Evolutionary conservation across 768 basidiomycete genomes (phyloP).

Genomic region (Russula ochroleuca): DNA sequence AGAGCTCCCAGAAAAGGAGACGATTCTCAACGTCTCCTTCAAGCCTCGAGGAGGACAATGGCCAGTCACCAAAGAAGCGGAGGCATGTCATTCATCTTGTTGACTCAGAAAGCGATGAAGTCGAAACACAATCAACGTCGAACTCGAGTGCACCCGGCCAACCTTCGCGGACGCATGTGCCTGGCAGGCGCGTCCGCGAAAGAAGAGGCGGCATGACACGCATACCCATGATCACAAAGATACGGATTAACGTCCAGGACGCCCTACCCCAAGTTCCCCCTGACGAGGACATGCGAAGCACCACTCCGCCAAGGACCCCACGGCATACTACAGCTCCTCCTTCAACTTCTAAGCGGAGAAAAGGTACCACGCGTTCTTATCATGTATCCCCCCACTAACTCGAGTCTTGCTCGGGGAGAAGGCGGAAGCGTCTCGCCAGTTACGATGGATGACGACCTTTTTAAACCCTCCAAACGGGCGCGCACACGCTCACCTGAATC

Average conservation of each 20-base stretch:
- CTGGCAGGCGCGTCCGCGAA: constrained; percentile 20
- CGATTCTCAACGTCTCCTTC: constrained; percentile 23
- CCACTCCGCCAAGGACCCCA: constrained; percentile 9
- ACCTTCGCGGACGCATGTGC: constrained; percentile 19
- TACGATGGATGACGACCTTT: background rate
- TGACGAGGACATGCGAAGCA: constrained; percentile 17
- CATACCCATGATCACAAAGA: background rate
- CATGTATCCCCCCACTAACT: background rate
- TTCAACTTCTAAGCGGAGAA: constrained; percentile 20
- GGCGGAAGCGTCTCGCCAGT: constrained; percentile 5
- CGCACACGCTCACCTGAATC: constrained; percentile 47
- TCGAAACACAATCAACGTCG: constrained; percentile 49
- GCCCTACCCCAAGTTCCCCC: background rate
- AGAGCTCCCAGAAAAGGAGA: constrained; percentile 11
- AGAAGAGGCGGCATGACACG: constrained; percentile 9
- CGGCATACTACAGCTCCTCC: background rate
- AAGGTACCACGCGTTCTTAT: constrained; percentile 8
- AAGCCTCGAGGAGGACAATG: constrained; percentile 17
- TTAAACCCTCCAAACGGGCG: constrained; percentile 42
- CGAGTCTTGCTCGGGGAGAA: background rate
- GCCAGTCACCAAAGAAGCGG: constrained; percentile 21
- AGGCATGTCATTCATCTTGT: constrained; percentile 21
- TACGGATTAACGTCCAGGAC: background rate
- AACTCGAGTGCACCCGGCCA: constrained; percentile 29
- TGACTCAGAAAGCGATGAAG: constrained; percentile 36